These are phyloP conservation scores for Phaeosphaeriaceae sp. DNA, from an alignment of 2,329 filamentous ascomycete species.

Conservation along the genomic window DNA sequence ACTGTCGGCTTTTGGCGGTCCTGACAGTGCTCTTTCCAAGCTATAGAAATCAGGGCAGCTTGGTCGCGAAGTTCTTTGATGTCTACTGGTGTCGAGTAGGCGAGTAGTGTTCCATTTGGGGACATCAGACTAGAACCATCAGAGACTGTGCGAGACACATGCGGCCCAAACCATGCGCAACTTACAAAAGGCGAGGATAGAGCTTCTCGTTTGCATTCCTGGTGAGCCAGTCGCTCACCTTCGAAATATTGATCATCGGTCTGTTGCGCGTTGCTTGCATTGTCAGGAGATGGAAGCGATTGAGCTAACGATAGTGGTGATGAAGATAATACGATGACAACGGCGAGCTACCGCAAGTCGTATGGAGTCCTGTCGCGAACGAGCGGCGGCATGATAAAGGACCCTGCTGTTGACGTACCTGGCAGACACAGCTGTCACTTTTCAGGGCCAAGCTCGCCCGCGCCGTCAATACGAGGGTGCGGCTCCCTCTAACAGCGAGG, in stretches of 20 bases:
- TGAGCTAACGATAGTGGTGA: not conserved
- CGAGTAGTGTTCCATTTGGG: slow-evolving; percentile 58
- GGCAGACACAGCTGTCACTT: slow-evolving; percentile 15
- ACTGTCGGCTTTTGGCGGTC: slow-evolving; percentile 23
- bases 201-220: slow-evolving; percentile 53
- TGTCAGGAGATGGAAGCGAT: slow-evolving; percentile 15
- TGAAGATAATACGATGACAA: not conserved
- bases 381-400: slow-evolving; percentile 1
- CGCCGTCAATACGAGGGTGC: slow-evolving; percentile 2
- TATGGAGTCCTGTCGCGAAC: not conserved
- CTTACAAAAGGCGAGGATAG: slow-evolving; percentile 54
- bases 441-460: slow-evolving; percentile 7
- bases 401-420: slow-evolving; percentile 17
- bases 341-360: not conserved
- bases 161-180: slow-evolving; percentile 3
- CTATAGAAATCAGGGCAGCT: slow-evolving; percentile 56
- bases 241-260: slow-evolving; percentile 54
- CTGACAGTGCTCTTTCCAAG: slow-evolving; percentile 55
- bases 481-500: slow-evolving; percentile 10
- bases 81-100: slow-evolving; percentile 57
- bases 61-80: slow-evolving; percentile 58
- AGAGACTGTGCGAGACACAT: slow-evolving; percentile 5
- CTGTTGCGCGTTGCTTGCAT: slow-evolving; percentile 17
- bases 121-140: slow-evolving; percentile 54
- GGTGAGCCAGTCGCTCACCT: slow-evolving; percentile 53